Evolutionary conservation across 352 stramenopile species (phyloP), one percentile per base, ranked within the genome.

Genomic region (Globisporangium irregulare): DNA sequence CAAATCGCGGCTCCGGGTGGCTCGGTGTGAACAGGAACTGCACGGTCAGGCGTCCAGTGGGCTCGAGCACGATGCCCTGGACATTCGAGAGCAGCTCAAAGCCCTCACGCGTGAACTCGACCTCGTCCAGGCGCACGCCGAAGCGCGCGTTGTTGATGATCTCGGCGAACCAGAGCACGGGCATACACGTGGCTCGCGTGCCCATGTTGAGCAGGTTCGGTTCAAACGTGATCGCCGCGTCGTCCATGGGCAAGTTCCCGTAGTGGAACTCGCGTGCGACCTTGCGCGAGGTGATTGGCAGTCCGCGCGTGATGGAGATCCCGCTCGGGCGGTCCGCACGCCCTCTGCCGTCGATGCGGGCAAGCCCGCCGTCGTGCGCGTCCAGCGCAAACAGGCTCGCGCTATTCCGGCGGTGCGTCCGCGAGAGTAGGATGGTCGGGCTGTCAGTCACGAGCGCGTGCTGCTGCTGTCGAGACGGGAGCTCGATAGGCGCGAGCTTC

Each of bases 51-150:
- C 66, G 69, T 32, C 79, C 67, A 0, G 70, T 68, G 0, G 79
- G 79, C 27, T 77, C 73, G 41, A 89, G 58, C 54, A 74, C 62
- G 15, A 78, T 75, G 14, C 72, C 70, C 8, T 70, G 70, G 10
- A 86, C 67, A 27, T 86, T 73, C 1, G 68, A 75, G 0, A 69
- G 66, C 18, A 91, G 54, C 20, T 74, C 73, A 25, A 88, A 84
- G 1, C 74, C 67, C 25, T 75, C 72, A 27, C 80, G 78, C 9
- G 81, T 78, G 38, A 89, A 84, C 36, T 79, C 76, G 5, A 78
- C 72, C 12, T 65, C 66, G 34, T 85, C 71, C 2, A 91, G 66
- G 25, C 70, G 71, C 20, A 87, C 67, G 0, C 65, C 67, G 2
- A 68, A 32, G 3, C 53, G 27, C 12, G 73, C 77, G 41, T 59